A percentile compares a stretch with the other conserved stretches of the same genome.
phyloP scores from a whole-genome alignment of 164 flowering plant genomes.

The Stephania yunnanensis region DNA sequence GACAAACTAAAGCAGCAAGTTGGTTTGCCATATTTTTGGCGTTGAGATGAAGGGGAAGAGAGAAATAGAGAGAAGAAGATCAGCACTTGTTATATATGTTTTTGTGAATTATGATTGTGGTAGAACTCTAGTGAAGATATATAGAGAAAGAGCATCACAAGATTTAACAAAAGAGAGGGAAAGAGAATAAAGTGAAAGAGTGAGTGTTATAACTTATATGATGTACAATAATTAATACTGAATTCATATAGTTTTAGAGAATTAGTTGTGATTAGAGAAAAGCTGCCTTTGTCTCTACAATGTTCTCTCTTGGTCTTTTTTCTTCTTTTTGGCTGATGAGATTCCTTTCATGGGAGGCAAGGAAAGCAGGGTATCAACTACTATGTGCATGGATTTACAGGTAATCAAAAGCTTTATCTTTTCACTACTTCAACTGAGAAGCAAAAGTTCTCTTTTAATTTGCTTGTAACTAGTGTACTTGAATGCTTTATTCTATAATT shows the following conservation, averaged over 20 bases:
- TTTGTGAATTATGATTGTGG: background rate
- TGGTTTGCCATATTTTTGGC: constrained; percentile 30
- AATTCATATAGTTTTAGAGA: background rate
- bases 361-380: constrained; percentile 42
- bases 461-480: background rate
- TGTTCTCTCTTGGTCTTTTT: constrained; percentile 27
- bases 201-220: background rate
- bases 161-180: background rate
- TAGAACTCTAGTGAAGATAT: background rate
- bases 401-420: background rate
- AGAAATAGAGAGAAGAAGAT: background rate
- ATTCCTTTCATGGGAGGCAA: constrained; percentile 61
- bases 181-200: constrained; percentile 5
- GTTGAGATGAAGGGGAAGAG: background rate
- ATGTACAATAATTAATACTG: background rate
- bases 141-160: background rate
- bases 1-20: constrained; percentile 38
- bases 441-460: background rate
- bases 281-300: constrained; percentile 29
- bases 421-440: background rate
- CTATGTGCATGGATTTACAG: constrained; percentile 11
- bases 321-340: constrained; percentile 11
- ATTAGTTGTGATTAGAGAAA: constrained; percentile 18
- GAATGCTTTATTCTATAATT: background rate
- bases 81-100: too few relatives aligned